These are phyloP conservation scores for Clonostachys byssicola DNA, from an alignment of 2,329 filamentous ascomycete species.

Conservation along the genomic window DNA sequence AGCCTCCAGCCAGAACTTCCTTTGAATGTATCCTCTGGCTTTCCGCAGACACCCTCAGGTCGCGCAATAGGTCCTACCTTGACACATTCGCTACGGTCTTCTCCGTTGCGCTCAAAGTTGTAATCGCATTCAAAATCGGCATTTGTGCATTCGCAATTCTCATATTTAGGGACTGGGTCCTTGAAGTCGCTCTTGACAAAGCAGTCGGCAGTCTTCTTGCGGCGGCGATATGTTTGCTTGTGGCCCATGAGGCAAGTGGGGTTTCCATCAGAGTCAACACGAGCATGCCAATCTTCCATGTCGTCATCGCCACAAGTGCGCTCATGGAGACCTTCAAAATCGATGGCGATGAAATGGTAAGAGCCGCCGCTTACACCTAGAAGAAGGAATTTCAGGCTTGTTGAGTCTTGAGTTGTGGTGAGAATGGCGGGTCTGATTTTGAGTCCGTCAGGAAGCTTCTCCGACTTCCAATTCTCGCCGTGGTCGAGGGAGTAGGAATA, in stretches of 20 bases:
- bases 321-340: conserved; percentile 80
- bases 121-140: conserved; percentile 95
- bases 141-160: conserved; percentile 76
- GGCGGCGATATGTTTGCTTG: conserved; percentile 78
- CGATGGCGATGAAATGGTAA: conserved; percentile 68
- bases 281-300: conserved; percentile 85
- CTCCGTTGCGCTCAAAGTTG: conserved; percentile 69
- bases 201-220: conserved; percentile 85
- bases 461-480: conserved; percentile 75
- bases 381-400: conserved; percentile 85
- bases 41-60: conserved; percentile 71
- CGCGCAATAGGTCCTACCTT: conserved; percentile 56
- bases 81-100: conserved; percentile 66
- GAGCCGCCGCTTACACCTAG: conserved; percentile 54
- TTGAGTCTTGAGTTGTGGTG: conserved; percentile 89
- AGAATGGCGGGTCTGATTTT: conserved; percentile 70
- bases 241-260: conserved; percentile 94
- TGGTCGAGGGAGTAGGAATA: conserved; percentile 82
- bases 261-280: conserved; percentile 74
- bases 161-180: conserved; percentile 65
- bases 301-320: conserved; percentile 72
- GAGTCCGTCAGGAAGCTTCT: conserved; percentile 61
- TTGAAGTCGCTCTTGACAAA: conserved; percentile 85
- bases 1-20: conserved; percentile 88
- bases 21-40: conserved; percentile 66